Conservation (phyloP, 805 yeast genomes). For the Phaffomyces thermotolerans region DNA sequence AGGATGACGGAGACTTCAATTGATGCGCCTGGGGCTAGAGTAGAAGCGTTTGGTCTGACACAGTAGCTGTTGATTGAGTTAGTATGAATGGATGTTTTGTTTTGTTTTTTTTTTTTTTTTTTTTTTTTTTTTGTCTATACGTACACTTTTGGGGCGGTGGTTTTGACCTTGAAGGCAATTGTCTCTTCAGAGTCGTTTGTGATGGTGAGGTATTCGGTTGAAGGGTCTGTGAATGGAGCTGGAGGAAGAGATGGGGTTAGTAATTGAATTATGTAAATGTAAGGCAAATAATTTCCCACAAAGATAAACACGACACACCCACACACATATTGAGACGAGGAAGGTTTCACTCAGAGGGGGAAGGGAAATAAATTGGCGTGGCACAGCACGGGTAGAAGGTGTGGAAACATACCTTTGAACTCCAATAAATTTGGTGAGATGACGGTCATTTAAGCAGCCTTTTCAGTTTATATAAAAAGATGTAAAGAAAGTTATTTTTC, state of each 20-base stretch:
- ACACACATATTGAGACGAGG: too few relatives aligned
- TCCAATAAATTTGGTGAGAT: conserved; percentile 68
- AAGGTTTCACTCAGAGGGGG: too few relatives aligned
- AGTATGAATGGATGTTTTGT: too few relatives aligned
- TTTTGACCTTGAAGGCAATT: conserved; percentile 90
- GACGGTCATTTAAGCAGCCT: conserved; percentile 38
- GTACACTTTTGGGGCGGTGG: conserved; percentile 89
- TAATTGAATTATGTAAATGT: too few relatives aligned
- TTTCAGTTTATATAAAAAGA: too few relatives aligned
- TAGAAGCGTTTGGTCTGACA: conserved; percentile 91
- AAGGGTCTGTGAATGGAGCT: conserved; percentile 73
- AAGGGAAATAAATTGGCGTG: too few relatives aligned
- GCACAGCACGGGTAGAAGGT: background rate
- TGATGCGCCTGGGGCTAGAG: conserved; percentile 66
- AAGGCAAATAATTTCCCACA: too few relatives aligned
- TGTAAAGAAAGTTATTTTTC: too few relatives aligned
- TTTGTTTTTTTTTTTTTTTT: too few relatives aligned
- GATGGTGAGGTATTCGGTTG: conserved; percentile 48
- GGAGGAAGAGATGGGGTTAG: background rate
- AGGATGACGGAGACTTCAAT: conserved; percentile 74
- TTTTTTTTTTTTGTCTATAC: too few relatives aligned
- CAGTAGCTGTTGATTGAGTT: conserved; percentile 40
- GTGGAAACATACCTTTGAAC: conserved; percentile 59
- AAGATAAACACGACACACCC: background rate
- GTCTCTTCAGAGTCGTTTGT: conserved; percentile 52